A percentile compares a stretch with the other conserved stretches of the same genome.
Conservation (phyloP, 805 yeast species). For the Teunomyces funiuensis region DNA sequence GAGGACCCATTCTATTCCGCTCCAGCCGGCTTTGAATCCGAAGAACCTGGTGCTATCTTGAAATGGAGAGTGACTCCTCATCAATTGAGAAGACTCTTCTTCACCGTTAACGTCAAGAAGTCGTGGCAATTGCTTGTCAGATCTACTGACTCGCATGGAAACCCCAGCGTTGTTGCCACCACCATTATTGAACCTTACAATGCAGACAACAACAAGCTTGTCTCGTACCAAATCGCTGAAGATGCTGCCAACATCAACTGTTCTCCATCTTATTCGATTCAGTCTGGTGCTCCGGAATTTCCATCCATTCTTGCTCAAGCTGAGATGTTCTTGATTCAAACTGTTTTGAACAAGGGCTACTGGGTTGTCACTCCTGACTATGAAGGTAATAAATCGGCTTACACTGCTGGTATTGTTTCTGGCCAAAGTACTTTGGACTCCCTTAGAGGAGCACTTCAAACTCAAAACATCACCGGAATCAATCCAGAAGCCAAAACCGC, state of each 20-base stretch:
- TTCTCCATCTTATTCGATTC: slow-evolving; percentile 18
- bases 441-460: slow-evolving; percentile 15
- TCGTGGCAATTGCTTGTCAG: slow-evolving; percentile 21
- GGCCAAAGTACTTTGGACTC: slow-evolving; percentile 21
- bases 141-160: slow-evolving; percentile 18
- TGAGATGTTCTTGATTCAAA: slow-evolving; percentile 15
- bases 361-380: slow-evolving; percentile 20
- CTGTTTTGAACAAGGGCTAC: slow-evolving; percentile 19
- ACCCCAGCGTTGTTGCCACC: slow-evolving; percentile 20
- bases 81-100: slow-evolving; percentile 15
- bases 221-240: slow-evolving; percentile 20
- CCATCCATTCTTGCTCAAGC: slow-evolving; percentile 11
- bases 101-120: slow-evolving; percentile 19
- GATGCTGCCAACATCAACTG: slow-evolving; percentile 21
- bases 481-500: slow-evolving; percentile 14
- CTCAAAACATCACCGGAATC: slow-evolving; percentile 15
- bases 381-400: slow-evolving; percentile 20
- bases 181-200: slow-evolving; percentile 22
- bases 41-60: slow-evolving; percentile 22
- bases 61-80: slow-evolving; percentile 20
- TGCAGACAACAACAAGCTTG: slow-evolving; percentile 20
- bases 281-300: slow-evolving; percentile 6
- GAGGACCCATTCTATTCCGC: slow-evolving; percentile 24
- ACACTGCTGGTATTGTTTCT: slow-evolving; percentile 18
- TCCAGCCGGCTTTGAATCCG: slow-evolving; percentile 21